These are phyloP conservation scores for Colletotrichum sp. DNA, from an alignment of 2,329 filamentous ascomycete genomes.

Conservation along the genomic window DNA sequence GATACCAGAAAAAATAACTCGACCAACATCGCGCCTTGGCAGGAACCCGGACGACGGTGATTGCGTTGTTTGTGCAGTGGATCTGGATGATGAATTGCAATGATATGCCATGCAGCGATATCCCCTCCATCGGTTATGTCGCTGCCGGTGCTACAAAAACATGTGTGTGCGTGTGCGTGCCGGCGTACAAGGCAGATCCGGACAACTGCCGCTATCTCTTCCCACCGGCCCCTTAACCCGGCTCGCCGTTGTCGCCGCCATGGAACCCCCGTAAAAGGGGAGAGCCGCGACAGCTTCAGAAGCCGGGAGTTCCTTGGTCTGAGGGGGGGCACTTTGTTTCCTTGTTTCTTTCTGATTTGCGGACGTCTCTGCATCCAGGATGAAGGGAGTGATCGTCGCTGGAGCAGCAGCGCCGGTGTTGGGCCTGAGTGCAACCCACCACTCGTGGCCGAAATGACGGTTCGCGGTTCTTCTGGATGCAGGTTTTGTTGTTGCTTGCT, in stretches of 20 bases:
- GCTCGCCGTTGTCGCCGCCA: constrained; percentile 2
- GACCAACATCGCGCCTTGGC: background rate
- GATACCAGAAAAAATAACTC: background rate
- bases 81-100: background rate
- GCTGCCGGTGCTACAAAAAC: background rate
- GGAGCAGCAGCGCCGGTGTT: background rate
- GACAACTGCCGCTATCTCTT: constrained; percentile 15
- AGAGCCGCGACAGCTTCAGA: constrained; percentile 1
- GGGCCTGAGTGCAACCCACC: background rate
- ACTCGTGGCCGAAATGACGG: constrained; percentile 11
- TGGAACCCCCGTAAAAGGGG: constrained; percentile 11
- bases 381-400: background rate
- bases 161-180: background rate
- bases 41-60: background rate
- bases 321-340: background rate
- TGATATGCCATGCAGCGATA: background rate
- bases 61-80: background rate
- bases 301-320: constrained; percentile 1
- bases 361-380: background rate
- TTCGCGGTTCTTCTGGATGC: background rate
- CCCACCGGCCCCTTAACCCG: constrained; percentile 12
- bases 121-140: background rate
- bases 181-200: background rate
- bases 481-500: background rate
- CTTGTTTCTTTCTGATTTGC: constrained; percentile 9